Evolutionary conservation across 495 filamentous ascomycete species (phyloP).

Genomic region (Talaromyces stipitatus): DNA sequence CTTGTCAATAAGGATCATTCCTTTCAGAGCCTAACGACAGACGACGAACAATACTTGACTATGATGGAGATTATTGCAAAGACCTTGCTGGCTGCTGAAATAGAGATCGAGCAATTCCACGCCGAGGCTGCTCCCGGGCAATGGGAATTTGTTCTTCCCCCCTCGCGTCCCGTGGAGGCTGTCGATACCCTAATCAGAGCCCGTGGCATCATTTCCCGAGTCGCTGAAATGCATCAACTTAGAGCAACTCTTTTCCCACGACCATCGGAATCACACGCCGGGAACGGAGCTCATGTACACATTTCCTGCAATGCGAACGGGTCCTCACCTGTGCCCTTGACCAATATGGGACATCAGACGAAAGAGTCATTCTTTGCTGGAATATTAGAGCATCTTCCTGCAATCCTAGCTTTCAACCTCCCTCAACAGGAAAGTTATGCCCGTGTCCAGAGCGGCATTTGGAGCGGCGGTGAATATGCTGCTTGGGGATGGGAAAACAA

Average conservation of each 20-base stretch:
- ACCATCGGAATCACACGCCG: constrained; percentile 45
- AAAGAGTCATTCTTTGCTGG: constrained; percentile 58
- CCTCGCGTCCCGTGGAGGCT: constrained; percentile 51
- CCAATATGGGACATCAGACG: constrained; percentile 20
- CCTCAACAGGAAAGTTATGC: constrained; percentile 53
- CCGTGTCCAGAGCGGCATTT: constrained; percentile 54
- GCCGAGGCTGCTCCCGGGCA: constrained; percentile 60
- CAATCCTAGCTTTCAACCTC: constrained; percentile 60
- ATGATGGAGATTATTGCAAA: constrained; percentile 48
- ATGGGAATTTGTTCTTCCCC: constrained; percentile 63
- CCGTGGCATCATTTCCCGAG: constrained; percentile 50
- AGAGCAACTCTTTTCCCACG: constrained; percentile 62
- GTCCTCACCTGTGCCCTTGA: not conserved
- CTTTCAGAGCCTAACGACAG: constrained; percentile 7
- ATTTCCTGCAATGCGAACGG: constrained; percentile 46
- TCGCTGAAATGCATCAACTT: constrained; percentile 41
- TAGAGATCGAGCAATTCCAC: constrained; percentile 60
- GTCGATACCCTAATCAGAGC: constrained; percentile 61
- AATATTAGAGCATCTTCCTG: constrained; percentile 53
- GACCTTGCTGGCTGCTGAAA: constrained; percentile 42
- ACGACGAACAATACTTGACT: constrained; percentile 35
- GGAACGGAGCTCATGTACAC: constrained; percentile 63
- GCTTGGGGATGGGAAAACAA: constrained; percentile 72
- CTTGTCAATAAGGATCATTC: constrained; percentile 9
- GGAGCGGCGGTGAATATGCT: constrained; percentile 68